Base-by-base conservation (phyloP, 1,284 basidiomycete genomes). In the Rhizoctonia solani region DNA sequence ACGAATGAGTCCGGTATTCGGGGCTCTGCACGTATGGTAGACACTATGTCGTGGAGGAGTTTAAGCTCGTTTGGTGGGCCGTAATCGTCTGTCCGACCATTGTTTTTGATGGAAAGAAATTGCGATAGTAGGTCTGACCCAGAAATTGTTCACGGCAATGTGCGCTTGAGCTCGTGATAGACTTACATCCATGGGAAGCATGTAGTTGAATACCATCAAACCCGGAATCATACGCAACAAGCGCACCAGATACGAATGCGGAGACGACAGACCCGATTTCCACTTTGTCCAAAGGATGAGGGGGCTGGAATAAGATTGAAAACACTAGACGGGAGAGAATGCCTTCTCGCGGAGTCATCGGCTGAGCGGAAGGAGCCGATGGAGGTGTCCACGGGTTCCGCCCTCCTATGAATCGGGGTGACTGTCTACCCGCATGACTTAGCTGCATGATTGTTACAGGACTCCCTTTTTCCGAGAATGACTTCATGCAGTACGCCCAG, bases 141-240 rank as follows among this genome's bases (percentile, higher is more conserved):
- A 32, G 41, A 47, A 27, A 42, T 37, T 52, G 21, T 39, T n/a
- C 37, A 32, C 37, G 19, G 74, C 30, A 69, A 55, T 25, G 37
- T 47, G 32, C 1, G 13, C 34, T 14, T 11, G 42, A 58, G 23
- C 46, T 4, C 47, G 14, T 59, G 66, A 25, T 49, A 34, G 9
- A 76, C 89, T 78, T 67, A 90, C 90, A 95, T 27, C 94, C 94
- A 78, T 97, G 95, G 1, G 90, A 89, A 32, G 84, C 90, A 77
- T 98, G 95, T 21, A 98, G 71, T 74, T 98, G 87, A 11, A 97
- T 80, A 0, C 95, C 95, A 72, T 97, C 92, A 75, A 95, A 97
- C 0, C 93, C 93, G 27, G 89, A 81, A 61, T 83, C 76, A 16
- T 82, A 76, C 13, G 92, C 91, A 34, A 90, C 74, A 61, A 79